These are phyloP conservation scores for Annulohypoxylon nitens DNA, from an alignment of 495 filamentous ascomycete species.

Conservation along the genomic window DNA sequence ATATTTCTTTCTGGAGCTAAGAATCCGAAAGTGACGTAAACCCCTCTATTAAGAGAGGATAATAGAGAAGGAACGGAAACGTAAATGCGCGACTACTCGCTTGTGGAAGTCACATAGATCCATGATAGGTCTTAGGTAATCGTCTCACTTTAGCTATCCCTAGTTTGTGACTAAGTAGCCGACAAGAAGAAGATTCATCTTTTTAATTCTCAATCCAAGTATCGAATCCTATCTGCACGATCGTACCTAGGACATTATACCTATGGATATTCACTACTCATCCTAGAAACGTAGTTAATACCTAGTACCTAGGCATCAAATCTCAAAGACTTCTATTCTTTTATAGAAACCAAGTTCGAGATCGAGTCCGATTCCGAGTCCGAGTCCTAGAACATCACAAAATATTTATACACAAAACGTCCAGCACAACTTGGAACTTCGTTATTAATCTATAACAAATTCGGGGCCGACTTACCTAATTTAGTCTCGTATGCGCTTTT, in stretches of 20 bases:
- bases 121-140: conserved; percentile 12
- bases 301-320: background rate
- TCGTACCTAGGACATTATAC: background rate
- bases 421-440: background rate
- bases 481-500: conserved; percentile 8
- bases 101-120: background rate
- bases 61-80: conserved; percentile 17
- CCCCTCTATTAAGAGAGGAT: conserved; percentile 2
- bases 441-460: conserved; percentile 1
- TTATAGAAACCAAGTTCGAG: background rate
- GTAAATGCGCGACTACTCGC: conserved; percentile 13
- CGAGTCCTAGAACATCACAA: background rate
- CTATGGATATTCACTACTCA: background rate
- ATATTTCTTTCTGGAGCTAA: conserved; percentile 7
- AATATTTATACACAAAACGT: background rate
- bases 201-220: conserved; percentile 1
- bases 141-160: conserved; percentile 1
- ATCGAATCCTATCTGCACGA: background rate
- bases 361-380: background rate
- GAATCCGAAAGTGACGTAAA: conserved; percentile 35
- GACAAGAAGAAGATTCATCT: background rate
- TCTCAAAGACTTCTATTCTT: background rate
- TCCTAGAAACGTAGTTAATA: background rate
- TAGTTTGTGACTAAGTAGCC: background rate
- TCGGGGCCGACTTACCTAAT: conserved; percentile 4